Base-by-base conservation (phyloP, 2,329 filamentous ascomycete genomes). In the Alternaria ethzedia region DNA sequence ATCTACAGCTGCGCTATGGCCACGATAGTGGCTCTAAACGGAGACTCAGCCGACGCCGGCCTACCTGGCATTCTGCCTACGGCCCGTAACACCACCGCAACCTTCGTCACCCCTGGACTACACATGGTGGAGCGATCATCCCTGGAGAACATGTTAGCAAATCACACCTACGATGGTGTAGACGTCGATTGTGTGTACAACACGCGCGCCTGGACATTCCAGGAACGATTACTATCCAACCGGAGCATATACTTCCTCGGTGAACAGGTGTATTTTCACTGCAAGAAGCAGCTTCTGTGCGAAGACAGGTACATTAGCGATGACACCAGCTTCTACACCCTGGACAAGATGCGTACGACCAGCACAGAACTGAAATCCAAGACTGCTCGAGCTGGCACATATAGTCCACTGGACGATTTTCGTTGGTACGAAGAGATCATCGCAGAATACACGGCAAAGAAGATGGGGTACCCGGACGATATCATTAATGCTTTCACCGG, bases 191-290 rank as follows among this genome's bases (percentile, higher is more conserved):
- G 50, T 50, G 23, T 61, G 0, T 61, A 51, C 23, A 60, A 66
- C 23, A 54, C 45, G 5, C 61, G 66, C 15, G 59, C 51, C 17
- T 68, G 66, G 66, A 68, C 63, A 9, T 68, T 58, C 41, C 63
- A 68, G 28, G 66, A 68, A 54, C 21, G 41, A 23, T 44, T 55
- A 26, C 54, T 66, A 6, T 64, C 66, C 3, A 49, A 50, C 5
- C 52, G 63, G 5, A 56, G 36, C n/a, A 57, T 68, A 2, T 58
- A 47, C 54, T 66, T 68, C 30, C n/a, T 41, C 1, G 41, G 15
- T 3, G 50, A 61, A 25, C 58, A 61, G 45, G 52, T 61, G 7
- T 61, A 61, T n/a, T 61, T 61, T 30, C 58, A 61, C 3, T 61
- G 58, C 23, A 61, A 61, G 21, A 41, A 55, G 25, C 17, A 61